Base-by-base conservation (phyloP, 192 early-diverging fungal species). In the Umbelopsis isabellina region DNA sequence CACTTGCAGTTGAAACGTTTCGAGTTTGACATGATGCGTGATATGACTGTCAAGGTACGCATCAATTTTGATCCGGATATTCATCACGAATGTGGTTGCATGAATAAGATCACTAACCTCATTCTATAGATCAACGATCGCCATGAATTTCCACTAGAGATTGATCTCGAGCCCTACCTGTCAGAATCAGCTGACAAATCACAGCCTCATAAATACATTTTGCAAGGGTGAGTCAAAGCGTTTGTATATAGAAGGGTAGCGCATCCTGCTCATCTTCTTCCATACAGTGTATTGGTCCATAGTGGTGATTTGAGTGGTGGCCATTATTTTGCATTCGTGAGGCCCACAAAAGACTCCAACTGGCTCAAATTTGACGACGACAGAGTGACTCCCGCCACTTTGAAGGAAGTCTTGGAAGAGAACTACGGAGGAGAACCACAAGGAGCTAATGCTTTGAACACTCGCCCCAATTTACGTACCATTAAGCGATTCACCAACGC, bases 351-450 rank as follows among this genome's bases (percentile, higher is more conserved):
- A 48, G 86, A 92, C 27, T 90, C 90, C 30, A 88, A 87, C 49
- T 97, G 95, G 82, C 92, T 88, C 80, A 91, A 91, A 61, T 99
- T 97, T 80, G 95, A 99, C 71, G 97, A 99, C 73, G 96, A 99
- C 75, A 85, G 91, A 25, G 96, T 99, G 2, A 87, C 91, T 1
- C 97, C 90, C 3, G 92, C 89, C 0, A 81, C 88, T 1, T 69
- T 89, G 22, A 84, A 84, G 51, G 97, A 97, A 68, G 95, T 97
- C 11, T 86, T 95, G 69, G 94, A 98, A 48, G 96, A 97, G 37
- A 97, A 97, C 76, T 98, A 88, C 73, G 98, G 98, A 48, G 97
- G 95, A 15, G 94, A 93, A 67, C 70, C 69, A 18, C 48, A 49
- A 27, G 65, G 76, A 49, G 77, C 79, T 4, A 49, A 68, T 8